phyloP scores from a whole-genome alignment of 2,329 filamentous ascomycete species.

The Pseudocercospora eumusae region DNA sequence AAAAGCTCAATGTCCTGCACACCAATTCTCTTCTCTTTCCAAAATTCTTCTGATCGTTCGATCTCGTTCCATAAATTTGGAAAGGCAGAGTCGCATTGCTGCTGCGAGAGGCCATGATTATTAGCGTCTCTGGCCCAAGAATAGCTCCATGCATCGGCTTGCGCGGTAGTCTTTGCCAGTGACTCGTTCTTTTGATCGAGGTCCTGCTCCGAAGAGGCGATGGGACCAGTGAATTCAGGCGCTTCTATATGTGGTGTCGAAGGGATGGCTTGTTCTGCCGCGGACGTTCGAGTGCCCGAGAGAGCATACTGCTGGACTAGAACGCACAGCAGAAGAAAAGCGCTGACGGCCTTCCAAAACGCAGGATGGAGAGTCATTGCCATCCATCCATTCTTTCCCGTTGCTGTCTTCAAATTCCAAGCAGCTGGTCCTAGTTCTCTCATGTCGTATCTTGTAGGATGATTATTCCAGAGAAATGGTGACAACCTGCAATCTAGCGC shows the following conservation, averaged over 20 bases:
- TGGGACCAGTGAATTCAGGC: conserved; percentile 3
- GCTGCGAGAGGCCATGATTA: conserved; percentile 34
- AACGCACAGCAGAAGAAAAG: conserved; percentile 23
- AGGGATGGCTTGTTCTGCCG: background rate
- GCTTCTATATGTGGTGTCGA: background rate
- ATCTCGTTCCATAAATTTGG: conserved; percentile 39
- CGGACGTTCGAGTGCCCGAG: background rate
- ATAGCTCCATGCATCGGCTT: conserved; percentile 24
- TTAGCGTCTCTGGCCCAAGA: conserved; percentile 31
- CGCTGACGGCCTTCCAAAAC: conserved; percentile 27
- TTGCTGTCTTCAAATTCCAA: conserved; percentile 1
- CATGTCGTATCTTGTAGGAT: background rate
- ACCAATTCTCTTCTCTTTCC: conserved; percentile 18
- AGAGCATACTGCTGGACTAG: conserved; percentile 25
- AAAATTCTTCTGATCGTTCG: conserved; percentile 32
- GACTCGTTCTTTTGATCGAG: background rate
- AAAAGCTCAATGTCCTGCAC: conserved; percentile 20
- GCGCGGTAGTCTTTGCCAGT: background rate
- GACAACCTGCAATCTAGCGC: background rate
- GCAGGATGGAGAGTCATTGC: conserved; percentile 16
- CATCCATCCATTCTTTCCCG: background rate
- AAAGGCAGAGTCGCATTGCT: conserved; percentile 39
- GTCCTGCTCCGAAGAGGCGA: background rate
- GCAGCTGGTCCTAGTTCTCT: background rate
- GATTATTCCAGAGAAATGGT: background rate